phyloP scores from a whole-genome alignment of 2,329 filamentous ascomycete genomes.

The Didymella arachidicola region DNA sequence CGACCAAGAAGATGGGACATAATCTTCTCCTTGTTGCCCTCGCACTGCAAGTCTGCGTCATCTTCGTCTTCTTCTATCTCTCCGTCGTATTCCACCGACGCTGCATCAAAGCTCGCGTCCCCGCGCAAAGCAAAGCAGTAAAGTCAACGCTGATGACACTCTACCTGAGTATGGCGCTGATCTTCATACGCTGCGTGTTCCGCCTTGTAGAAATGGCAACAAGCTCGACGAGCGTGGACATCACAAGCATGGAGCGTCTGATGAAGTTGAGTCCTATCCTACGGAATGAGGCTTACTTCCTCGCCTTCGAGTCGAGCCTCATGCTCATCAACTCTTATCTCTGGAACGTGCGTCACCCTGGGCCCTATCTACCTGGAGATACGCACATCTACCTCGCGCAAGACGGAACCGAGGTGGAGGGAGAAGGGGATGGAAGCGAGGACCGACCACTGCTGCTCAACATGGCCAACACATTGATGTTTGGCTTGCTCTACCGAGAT shows the following conservation, averaged over 20 bases:
- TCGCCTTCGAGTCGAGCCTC: constrained; percentile 59
- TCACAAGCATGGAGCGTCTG: constrained; percentile 43
- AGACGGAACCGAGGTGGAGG: constrained; percentile 31
- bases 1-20: constrained; percentile 50
- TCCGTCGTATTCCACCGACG: constrained; percentile 55
- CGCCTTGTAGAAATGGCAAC: constrained; percentile 60
- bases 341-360: constrained; percentile 60
- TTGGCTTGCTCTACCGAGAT: too few relatives aligned
- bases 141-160: constrained; percentile 52
- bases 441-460: too few relatives aligned
- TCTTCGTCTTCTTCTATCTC: constrained; percentile 56
- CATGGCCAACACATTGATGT: too few relatives aligned
- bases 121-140: constrained; percentile 58
- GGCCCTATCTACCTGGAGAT: constrained; percentile 57
- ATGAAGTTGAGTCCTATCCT: constrained; percentile 33
- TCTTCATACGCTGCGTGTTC: constrained; percentile 58
- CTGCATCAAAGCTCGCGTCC: constrained; percentile 47
- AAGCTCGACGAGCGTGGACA: constrained; percentile 53
- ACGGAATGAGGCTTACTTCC: constrained; percentile 61
- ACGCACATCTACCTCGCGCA: constrained; percentile 58
- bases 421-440: constrained; percentile 39
- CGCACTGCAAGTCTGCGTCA: constrained; percentile 58
- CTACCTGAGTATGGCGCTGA: constrained; percentile 55
- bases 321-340: constrained; percentile 60
- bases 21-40: constrained; percentile 58